Base-by-base conservation (phyloP, 306 rosid genomes). In the Hippophae tibetana region DNA sequence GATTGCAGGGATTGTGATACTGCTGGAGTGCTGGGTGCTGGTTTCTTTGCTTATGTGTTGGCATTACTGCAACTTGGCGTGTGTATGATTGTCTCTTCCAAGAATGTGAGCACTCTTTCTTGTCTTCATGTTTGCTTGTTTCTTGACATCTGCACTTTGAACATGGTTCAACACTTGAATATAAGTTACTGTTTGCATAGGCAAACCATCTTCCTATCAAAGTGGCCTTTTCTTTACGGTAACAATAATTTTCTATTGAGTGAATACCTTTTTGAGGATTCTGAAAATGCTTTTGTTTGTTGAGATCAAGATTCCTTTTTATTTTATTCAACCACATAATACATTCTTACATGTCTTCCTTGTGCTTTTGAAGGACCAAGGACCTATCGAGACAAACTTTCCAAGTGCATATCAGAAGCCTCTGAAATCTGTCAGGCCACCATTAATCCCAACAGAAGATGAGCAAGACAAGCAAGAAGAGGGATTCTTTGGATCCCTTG, bases 1-100 rank as follows among this genome's bases (percentile, higher is more conserved):
- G 42, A 27, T 67, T 59, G 52, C 79, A 89, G 97, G 97, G 52
- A 74, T 84, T 66, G 93, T 83, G 13, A 69, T 84, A 84, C 93
- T 89, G 60, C 60, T 78, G 12, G 95, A 84, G 89, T 89, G 60
- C 60, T 78, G 12, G 95, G 84, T 27, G 89, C 97, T 71, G 97
- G 87, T 48, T 89, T 89, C 80, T 84, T 89, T 60, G 97, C 95
- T 65, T 89, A 89, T 66, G 79, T 89, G 86, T 56, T 89, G 69
- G 97, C 97, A 47, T 73, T 89, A 78, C 81, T 89, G 72, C 97
- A 89, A 70, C 73, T 84, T 7, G 69, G 93, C 69, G 84, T 89
- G 57, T 71, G 87, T 51, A 76, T 87, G 48, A 81, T 84, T 58
- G 87, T 76, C 42, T 81, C 85, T 26, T 76, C 87, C 10, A 81